Percentiles rank a stretch among this genome's conserved stretches.
Conservation (phyloP, 345 rosid genomes). For the Euphorbia pulcherrima region DNA sequence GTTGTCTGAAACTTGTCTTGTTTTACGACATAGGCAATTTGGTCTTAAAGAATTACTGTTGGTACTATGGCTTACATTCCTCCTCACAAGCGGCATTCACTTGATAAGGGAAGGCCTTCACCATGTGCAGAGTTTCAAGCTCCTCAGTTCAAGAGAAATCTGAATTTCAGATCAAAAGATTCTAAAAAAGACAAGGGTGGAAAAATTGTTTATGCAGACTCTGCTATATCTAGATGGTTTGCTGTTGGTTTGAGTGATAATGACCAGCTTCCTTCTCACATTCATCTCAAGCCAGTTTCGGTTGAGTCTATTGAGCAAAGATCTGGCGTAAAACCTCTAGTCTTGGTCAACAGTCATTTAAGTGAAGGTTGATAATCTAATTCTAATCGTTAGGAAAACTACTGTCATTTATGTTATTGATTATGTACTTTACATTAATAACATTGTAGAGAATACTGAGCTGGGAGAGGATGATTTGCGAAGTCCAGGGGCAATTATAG, state of each 20-base stretch:
- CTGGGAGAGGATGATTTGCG: slow-evolving; percentile 6
- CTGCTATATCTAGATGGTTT: slow-evolving; percentile 43
- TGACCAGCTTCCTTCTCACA: slow-evolving; percentile 29
- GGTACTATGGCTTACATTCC: slow-evolving; percentile 56
- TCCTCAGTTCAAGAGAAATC: slow-evolving; percentile 31
- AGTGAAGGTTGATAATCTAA: slow-evolving; percentile 27
- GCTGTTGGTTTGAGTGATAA: slow-evolving; percentile 41
- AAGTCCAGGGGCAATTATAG: slow-evolving; percentile 39
- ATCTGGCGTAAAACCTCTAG: slow-evolving; percentile 30
- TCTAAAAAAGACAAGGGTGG: slow-evolving; percentile 15
- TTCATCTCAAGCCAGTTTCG: slow-evolving; percentile 34
- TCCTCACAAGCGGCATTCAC: slow-evolving; percentile 53
- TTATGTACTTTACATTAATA: not conserved
- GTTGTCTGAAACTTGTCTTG: not conserved
- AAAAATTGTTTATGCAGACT: slow-evolving; percentile 34
- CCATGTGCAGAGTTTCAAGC: slow-evolving; percentile 31
- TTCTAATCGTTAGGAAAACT: not conserved
- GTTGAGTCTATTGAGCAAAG: slow-evolving; percentile 26
- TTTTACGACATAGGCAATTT: slow-evolving; percentile 1
- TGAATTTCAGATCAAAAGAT: slow-evolving; percentile 18
- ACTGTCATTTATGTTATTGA: slow-evolving; percentile 4
- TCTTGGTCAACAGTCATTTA: slow-evolving; percentile 30
- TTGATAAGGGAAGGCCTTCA: slow-evolving; percentile 24
- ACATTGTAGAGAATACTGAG: slow-evolving; percentile 21
- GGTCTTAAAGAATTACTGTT: not conserved